phyloP scores from a whole-genome alignment of 768 basidiomycete species.

The Leucosporidium yakuticum region DNA sequence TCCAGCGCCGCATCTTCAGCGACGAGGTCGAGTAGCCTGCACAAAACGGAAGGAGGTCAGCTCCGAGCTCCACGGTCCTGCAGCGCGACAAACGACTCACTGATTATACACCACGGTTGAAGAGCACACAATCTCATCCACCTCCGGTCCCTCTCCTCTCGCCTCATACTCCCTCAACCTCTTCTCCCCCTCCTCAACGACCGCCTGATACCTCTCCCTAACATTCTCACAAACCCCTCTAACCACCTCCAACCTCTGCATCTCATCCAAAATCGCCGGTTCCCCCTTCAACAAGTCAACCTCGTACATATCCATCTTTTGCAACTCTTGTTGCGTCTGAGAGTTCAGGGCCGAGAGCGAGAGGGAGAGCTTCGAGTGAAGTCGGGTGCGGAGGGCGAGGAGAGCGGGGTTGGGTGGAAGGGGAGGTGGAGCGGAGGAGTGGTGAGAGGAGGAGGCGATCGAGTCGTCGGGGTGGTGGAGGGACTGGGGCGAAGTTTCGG shows the following conservation, averaged over 20 bases:
- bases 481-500: background rate
- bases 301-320: constrained; percentile 64
- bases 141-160: constrained; percentile 75
- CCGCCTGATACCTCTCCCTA: constrained; percentile 57
- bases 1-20: constrained; percentile 99
- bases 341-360: constrained; percentile 51
- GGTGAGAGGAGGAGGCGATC: background rate
- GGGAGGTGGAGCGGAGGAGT: constrained; percentile 51
- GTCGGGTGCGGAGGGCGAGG: constrained; percentile 66
- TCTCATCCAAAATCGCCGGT: constrained; percentile 93
- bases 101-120: constrained; percentile 96
- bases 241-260: constrained; percentile 88
- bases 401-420: constrained; percentile 87
- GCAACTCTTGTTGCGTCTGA: constrained; percentile 57
- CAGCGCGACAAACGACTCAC: constrained; percentile 51
- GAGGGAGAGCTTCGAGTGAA: constrained; percentile 67
- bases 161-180: constrained; percentile 69
- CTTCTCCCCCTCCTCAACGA: constrained; percentile 62
- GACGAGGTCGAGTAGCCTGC: constrained; percentile 86
- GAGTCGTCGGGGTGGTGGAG: background rate
- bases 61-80: background rate
- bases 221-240: constrained; percentile 81
- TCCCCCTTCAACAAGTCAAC: constrained; percentile 79
- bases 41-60: background rate
- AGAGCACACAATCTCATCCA: constrained; percentile 93